Base-by-base conservation (phyloP, 495 filamentous ascomycete genomes). In the Elasticomyces elasticus region DNA sequence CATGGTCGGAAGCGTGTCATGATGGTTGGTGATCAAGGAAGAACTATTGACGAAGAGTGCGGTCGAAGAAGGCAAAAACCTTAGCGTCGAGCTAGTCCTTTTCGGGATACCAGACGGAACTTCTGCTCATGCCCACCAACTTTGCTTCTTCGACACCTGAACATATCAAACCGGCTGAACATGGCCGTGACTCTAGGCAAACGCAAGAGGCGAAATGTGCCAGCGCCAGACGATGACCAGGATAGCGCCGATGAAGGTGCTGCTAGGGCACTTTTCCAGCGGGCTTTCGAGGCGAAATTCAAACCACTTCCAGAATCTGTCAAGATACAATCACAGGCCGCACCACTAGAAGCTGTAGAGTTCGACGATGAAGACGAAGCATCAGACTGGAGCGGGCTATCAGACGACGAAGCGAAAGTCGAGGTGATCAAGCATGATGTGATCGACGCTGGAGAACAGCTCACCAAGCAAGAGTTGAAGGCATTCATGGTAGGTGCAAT, bases 1-100 rank as follows among this genome's bases (percentile, higher is more conserved):
- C 92, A 98, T 15, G 92, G 94, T 13, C 92, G 77, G 68, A 97
- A 98, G 64, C 81, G 79, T 2, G 94, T 96, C 92, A 98, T 98
- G 27, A 13, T 45, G 20, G 27, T 19, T 20, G 20, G 17, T 27
- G 24, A 22, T 22, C 17, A 23, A 7, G 13, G 40, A 17, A 23
- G 19, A 45, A 15, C 13, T 13, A 2, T 40, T 4, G 35, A 40
- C 30, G 30, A 40, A 40, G 35, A 13, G 35, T 40, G 35, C 15
- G 13, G 35, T 13, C n/a, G n/a, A 17, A 40, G 30, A 15, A 7
- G 30, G 12, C 15, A 40, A 13, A 40, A 15, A 15, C 19, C 35
- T 40, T 13, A 40, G 35, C 35, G 7, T 17, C 4, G 19, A 13
- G 35, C 35, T 40, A 40, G 35, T 40, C 35, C 12, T 5, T n/a